Conservation (phyloP, 1,284 basidiomycete species). For the Tranzscheliella williamsii region DNA sequence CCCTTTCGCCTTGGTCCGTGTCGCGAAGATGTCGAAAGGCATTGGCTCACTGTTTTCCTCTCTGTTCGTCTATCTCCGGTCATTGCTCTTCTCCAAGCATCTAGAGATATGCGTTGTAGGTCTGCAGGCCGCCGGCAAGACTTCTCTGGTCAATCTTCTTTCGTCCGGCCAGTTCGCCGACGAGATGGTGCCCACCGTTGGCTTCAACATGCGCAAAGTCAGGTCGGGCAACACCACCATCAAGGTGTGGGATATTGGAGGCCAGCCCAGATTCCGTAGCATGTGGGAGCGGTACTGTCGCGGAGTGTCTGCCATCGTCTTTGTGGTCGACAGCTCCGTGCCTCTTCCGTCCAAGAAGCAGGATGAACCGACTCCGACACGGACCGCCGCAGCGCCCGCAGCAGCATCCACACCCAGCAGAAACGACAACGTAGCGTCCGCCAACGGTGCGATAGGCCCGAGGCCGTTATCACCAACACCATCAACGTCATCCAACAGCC, state of each 20-base stretch:
- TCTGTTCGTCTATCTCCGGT: constrained; percentile 61
- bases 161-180: constrained; percentile 79
- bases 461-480: constrained; percentile 7
- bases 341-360: constrained; percentile 14
- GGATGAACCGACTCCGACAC: not conserved
- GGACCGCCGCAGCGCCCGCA: not conserved
- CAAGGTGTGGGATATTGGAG: constrained; percentile 93
- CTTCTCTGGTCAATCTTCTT: constrained; percentile 85
- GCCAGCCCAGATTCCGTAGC: constrained; percentile 86
- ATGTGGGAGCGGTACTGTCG: constrained; percentile 92
- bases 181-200: constrained; percentile 90
- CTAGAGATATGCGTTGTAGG: constrained; percentile 93
- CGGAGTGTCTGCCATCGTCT: constrained; percentile 92
- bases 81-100: constrained; percentile 80
- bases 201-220: constrained; percentile 79
- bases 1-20: not conserved
- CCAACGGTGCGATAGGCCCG: no score
- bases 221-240: constrained; percentile 85
- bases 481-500: constrained; percentile 1
- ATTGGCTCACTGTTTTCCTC: constrained; percentile 42
- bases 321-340: constrained; percentile 62
- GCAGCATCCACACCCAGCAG: not conserved
- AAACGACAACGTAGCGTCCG: no score
- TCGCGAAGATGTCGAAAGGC: constrained; percentile 18
- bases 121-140: constrained; percentile 91